Evolutionary conservation across 768 basidiomycete species (phyloP).

Genomic region (Termitomyces sp.): DNA sequence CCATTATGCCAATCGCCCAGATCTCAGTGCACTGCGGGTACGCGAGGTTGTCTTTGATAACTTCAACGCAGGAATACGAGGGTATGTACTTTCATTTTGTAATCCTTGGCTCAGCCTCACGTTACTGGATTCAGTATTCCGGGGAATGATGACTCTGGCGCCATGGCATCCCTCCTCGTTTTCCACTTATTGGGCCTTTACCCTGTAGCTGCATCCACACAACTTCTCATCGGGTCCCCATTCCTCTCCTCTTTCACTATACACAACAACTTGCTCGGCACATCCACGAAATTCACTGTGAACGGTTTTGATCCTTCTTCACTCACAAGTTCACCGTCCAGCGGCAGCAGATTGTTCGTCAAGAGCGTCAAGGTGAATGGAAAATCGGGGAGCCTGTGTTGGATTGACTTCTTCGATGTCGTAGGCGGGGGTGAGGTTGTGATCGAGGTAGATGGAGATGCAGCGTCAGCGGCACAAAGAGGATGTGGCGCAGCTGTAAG

Average conservation of each 20-base stretch:
- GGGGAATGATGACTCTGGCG: slow-evolving; percentile 48
- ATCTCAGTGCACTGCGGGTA: slow-evolving; percentile 40
- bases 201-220: slow-evolving; percentile 39
- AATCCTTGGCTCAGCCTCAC: not conserved
- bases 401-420: slow-evolving; percentile 38
- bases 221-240: slow-evolving; percentile 44
- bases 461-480: slow-evolving; percentile 23
- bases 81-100: slow-evolving; percentile 22
- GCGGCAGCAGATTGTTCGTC: slow-evolving; percentile 36
- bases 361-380: slow-evolving; percentile 41
- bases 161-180: slow-evolving; percentile 44
- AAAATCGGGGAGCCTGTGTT: slow-evolving; percentile 30
- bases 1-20: slow-evolving; percentile 46
- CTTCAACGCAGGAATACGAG: slow-evolving; percentile 41
- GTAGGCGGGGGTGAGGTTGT: slow-evolving; percentile 38
- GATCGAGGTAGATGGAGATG: slow-evolving; percentile 38
- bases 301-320: slow-evolving; percentile 33
- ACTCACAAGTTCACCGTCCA: slow-evolving; percentile 30
- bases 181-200: slow-evolving; percentile 49
- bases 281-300: slow-evolving; percentile 36
- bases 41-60: slow-evolving; percentile 37
- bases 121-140: slow-evolving; percentile 29
- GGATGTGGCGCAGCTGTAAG: slow-evolving; percentile 32
- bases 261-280: slow-evolving; percentile 31
- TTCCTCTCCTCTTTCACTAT: slow-evolving; percentile 41